Percentiles rank a stretch among this genome's conserved stretches.
Evolutionary conservation across 2,329 filamentous ascomycete species (phyloP).

Genomic region (Verticillium nonalfalfae): DNA sequence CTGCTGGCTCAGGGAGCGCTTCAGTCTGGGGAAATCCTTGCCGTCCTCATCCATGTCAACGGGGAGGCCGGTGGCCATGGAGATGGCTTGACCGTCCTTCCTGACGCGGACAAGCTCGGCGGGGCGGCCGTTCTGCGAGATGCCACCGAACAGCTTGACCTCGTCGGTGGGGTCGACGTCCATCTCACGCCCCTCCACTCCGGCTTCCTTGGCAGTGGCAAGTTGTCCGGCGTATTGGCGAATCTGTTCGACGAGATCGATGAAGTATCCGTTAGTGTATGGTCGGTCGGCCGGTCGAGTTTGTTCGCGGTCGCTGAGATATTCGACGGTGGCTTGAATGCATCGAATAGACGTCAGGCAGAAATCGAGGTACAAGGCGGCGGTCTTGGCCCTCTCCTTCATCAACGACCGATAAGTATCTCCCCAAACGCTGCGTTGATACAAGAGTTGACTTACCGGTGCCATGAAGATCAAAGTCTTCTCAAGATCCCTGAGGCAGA

Average conservation of each 20-base stretch:
- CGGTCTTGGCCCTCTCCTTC: conserved; percentile 72
- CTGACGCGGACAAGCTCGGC: conserved; percentile 79
- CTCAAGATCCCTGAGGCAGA: conserved; percentile 87
- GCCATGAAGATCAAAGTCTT: conserved; percentile 88
- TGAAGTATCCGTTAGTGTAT: conserved; percentile 94
- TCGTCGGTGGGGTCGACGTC: conserved; percentile 59
- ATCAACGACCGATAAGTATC: conserved; percentile 64
- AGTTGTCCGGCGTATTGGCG: conserved; percentile 83
- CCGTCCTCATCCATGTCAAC: conserved; percentile 48
- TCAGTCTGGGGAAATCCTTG: conserved; percentile 47
- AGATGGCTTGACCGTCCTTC: conserved; percentile 73
- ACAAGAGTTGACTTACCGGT: conserved; percentile 71
- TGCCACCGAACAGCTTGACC: conserved; percentile 73
- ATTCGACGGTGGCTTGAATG: conserved; percentile 82
- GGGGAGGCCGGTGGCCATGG: conserved; percentile 63
- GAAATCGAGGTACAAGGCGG: conserved; percentile 73
- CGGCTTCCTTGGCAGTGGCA: conserved; percentile 64
- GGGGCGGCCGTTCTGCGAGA: conserved; percentile 74
- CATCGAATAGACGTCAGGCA: conserved; percentile 86
- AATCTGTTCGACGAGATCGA: conserved; percentile 93
- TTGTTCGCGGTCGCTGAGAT: conserved; percentile 80
- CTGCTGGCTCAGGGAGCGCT: conserved; percentile 62
- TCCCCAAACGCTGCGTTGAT: conserved; percentile 51
- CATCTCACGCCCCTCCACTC: conserved; percentile 51
- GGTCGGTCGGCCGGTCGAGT: conserved; percentile 77